Evolutionary conservation across 2,329 filamentous ascomycete species (phyloP).

Genomic region (Aspergillus ochraceoroseus): DNA sequence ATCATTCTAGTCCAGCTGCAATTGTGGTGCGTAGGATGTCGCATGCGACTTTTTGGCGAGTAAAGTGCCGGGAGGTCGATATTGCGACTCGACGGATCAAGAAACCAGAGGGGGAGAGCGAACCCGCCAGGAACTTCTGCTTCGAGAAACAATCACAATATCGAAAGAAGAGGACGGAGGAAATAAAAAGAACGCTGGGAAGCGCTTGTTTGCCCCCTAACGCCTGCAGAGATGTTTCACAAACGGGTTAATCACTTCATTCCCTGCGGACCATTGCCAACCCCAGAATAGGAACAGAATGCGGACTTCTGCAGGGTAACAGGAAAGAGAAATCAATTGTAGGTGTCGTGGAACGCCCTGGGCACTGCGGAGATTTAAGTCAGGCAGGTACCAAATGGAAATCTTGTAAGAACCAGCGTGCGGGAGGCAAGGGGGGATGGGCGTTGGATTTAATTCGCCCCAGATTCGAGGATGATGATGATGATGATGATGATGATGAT

Average conservation of each 20-base stretch:
- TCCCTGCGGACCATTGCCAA: slow-evolving; percentile 4
- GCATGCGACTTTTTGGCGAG: not conserved
- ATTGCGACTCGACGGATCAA: slow-evolving; percentile 1
- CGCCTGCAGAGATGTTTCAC: slow-evolving; percentile 23
- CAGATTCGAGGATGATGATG: slow-evolving; percentile 4
- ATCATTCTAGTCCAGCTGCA: not conserved
- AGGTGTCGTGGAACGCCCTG: slow-evolving; percentile 8
- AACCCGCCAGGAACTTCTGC: no score
- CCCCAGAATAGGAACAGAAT: slow-evolving; percentile 11
- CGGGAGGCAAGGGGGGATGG: slow-evolving; percentile 9
- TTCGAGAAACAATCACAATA: not conserved
- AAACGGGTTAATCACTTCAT: slow-evolving; percentile 19
- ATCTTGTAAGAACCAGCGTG: no score
- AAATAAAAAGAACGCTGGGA: slow-evolving; percentile 10
- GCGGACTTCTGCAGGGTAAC: not conserved
- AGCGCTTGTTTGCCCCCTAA: slow-evolving; percentile 16
- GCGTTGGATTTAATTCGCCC: not conserved
- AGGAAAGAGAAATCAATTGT: not conserved
- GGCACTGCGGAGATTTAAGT: slow-evolving; percentile 14
- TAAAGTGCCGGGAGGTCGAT: not conserved
- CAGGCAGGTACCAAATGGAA: slow-evolving; percentile 5
- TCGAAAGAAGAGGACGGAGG: not conserved
- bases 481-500: no score
- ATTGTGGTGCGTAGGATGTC: slow-evolving; percentile 2
- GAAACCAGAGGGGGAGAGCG: no score